Conservation (phyloP, 2,329 filamentous ascomycete genomes). For the Nemania serpens region DNA sequence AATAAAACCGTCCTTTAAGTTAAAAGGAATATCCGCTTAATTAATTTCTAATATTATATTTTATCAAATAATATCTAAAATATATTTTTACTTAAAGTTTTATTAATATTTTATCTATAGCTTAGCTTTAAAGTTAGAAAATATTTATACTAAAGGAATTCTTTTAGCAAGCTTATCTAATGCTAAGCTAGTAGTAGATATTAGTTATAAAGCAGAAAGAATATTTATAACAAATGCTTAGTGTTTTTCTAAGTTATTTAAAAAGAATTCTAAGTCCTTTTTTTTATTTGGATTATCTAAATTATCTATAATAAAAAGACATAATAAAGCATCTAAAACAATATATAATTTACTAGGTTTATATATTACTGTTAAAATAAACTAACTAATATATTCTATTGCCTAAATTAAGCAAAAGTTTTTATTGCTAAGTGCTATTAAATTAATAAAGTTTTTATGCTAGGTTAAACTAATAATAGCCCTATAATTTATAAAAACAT, state of each 20-base stretch:
- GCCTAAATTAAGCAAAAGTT: conserved; percentile 4
- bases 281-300: not conserved
- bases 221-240: not conserved
- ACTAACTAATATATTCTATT: too few relatives aligned
- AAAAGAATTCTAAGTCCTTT: not conserved
- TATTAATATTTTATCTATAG: too few relatives aligned
- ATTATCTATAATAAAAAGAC: not conserved
- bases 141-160: conserved; percentile 12
- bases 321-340: not conserved
- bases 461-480: conserved; percentile 11
- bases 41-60: too few relatives aligned
- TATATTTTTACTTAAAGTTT: too few relatives aligned
- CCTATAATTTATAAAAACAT: conserved; percentile 15
- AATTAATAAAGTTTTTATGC: conserved; percentile 13
- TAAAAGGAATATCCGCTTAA: conserved; percentile 5
- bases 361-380: too few relatives aligned
- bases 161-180: not conserved
- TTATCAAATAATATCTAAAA: too few relatives aligned
- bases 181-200: not conserved
- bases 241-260: not conserved
- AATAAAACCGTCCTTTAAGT: not conserved
- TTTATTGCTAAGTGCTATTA: conserved; percentile 11
- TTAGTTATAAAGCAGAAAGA: too few relatives aligned
- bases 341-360: too few relatives aligned
- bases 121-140: conserved; percentile 1